Evolutionary conservation across 257 asterid genomes (phyloP).

Genomic region (Ilex aquifolium): DNA sequence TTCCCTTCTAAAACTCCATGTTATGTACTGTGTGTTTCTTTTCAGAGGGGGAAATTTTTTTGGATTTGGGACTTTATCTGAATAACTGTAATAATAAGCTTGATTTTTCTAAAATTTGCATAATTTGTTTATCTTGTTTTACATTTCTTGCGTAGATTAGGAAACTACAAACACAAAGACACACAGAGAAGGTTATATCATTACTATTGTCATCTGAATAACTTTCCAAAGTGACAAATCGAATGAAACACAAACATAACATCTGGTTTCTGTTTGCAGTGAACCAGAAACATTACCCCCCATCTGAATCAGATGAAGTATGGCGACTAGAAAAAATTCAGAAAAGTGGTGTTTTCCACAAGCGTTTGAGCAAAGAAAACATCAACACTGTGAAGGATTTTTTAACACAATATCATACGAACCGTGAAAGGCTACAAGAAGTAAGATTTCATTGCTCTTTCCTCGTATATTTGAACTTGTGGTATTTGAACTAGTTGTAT

Average conservation of each 20-base stretch:
- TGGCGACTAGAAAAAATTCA: slow-evolving; percentile 10
- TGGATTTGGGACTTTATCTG: too few species aligned
- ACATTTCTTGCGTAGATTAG: too few species aligned
- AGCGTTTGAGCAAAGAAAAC: slow-evolving; percentile 2
- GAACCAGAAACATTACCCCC: neutral
- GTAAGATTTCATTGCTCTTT: neutral
- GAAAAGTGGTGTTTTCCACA: neutral
- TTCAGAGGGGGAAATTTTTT: too few species aligned
- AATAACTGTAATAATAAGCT: too few species aligned
- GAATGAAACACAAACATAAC: neutral
- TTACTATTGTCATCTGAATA: too few species aligned
- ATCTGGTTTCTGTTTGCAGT: neutral
- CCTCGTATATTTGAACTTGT: neutral
- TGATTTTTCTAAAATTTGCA: too few species aligned
- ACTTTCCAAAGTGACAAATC: neutral
- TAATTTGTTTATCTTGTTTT: too few species aligned
- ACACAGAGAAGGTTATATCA: too few species aligned
- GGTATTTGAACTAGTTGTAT: neutral
- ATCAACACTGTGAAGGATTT: slow-evolving; percentile 9
- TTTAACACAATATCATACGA: neutral
- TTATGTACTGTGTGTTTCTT: too few species aligned
- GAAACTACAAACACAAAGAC: too few species aligned
- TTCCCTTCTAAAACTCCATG: too few species aligned
- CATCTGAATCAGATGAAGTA: neutral
- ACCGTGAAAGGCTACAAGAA: slow-evolving; percentile 2